Evolutionary conservation across 2,329 filamentous ascomycete genomes (phyloP).

Genomic region (Parafenestella ontariensis): DNA sequence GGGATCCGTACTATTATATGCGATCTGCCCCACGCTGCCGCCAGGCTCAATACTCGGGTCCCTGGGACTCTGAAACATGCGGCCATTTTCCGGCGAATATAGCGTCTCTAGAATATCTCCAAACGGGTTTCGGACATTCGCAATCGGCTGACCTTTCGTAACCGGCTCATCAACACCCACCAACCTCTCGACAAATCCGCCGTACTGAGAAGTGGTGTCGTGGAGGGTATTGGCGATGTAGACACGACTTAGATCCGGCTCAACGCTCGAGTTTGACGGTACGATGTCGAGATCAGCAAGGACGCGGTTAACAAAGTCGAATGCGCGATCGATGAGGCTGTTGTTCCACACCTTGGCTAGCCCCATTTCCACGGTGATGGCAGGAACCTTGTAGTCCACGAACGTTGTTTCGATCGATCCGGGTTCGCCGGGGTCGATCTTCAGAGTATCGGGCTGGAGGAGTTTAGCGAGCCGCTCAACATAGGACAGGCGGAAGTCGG

Average conservation of each 20-base stretch:
- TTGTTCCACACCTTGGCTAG: slow-evolving; percentile 49
- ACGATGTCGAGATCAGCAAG: slow-evolving; percentile 29
- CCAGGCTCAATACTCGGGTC: slow-evolving; percentile 48
- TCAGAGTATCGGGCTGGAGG: slow-evolving; percentile 49
- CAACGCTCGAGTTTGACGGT: slow-evolving; percentile 38
- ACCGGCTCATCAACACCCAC: slow-evolving; percentile 45
- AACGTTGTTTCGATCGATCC: slow-evolving; percentile 51
- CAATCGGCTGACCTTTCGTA: slow-evolving; percentile 46
- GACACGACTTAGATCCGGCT: slow-evolving; percentile 40
- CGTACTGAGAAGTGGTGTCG: slow-evolving; percentile 32
- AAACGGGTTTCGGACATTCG: slow-evolving; percentile 45
- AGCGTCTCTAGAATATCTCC: slow-evolving; percentile 48
- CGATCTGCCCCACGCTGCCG: slow-evolving; percentile 43
- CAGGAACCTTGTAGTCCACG: slow-evolving; percentile 43
- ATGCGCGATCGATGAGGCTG: slow-evolving; percentile 45
- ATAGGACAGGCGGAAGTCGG: slow-evolving; percentile 47
- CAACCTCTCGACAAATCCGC: slow-evolving; percentile 39
- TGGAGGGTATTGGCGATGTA: slow-evolving; percentile 43
- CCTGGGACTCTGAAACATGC: slow-evolving; percentile 43
- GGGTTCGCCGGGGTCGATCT: slow-evolving; percentile 49
- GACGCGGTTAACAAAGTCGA: slow-evolving; percentile 36
- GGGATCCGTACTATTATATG: slow-evolving; percentile 46
- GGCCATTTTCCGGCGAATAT: slow-evolving; percentile 39
- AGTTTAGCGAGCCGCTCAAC: slow-evolving; percentile 51
- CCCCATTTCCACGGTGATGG: slow-evolving; percentile 50